Base-by-base conservation (phyloP, 2,329 filamentous ascomycete genomes). In the Colletotrichum sublineola region DNA sequence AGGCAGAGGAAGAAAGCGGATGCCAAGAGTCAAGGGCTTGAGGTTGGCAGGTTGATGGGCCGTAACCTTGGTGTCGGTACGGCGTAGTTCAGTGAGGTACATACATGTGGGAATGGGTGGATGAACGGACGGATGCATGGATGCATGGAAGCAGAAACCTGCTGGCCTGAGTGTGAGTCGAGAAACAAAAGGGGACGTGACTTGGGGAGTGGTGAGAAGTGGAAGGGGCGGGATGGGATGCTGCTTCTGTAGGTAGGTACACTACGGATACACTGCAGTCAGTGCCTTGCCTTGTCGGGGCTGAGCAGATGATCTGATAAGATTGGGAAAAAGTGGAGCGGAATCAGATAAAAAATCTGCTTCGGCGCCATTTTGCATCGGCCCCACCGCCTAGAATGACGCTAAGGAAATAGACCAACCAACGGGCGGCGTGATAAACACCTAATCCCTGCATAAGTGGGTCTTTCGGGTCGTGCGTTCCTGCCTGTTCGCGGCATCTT, bases 231-330 rank as follows among this genome's bases (percentile, higher is more conserved):
- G 68, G 48, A 24, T 24, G 55, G 68, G 48, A 24, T 24, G 24
- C 24, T 46, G 55, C 1, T 33, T 55, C 15, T 44, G 38, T 29
- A n/a, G 24, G 24, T 24, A 24, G 24, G 24, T 24, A 24, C 24
- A 24, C 24, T 24, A 24, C n/a, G n/a, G n/a, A n/a, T n/a, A n/a
- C 24, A 24, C 24, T 24, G 24, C 24, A 24, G 24, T 24, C 24
- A 24, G 24, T 24, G 24, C 24, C 24, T 31, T n/a, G n/a, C n/a
- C 46, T 31, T 20, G n/a, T 18, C 8, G 38, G 36, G 31, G 46
- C 46, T 58, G 29, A 46, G 20, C 44, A 63, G 71, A 73, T 71
- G 62, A 73, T 73, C 71, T 73, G 71, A 73, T 73, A 73, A 73
- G 71, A 73, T 73, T 63, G 63, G 46, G 20, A 18, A 72, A 72